Percentiles rank a stretch among this genome's conserved stretches.
Conservation (phyloP, 768 basidiomycete species). For the Hypholoma fasciculare region DNA sequence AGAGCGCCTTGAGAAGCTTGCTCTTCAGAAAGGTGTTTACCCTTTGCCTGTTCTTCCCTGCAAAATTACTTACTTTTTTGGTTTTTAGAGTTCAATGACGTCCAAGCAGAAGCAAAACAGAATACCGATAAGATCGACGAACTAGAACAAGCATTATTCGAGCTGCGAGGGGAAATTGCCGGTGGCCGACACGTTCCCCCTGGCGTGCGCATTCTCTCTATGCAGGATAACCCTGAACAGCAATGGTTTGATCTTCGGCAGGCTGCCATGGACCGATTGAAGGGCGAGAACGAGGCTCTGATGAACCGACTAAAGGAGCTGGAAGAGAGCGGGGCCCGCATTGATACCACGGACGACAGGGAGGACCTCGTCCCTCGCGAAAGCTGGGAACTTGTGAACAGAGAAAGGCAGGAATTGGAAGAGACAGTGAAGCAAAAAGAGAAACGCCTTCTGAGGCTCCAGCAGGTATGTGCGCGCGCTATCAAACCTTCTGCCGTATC, state of each 20-base stretch:
- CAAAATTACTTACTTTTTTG: background rate
- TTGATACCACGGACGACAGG: slow-evolving; percentile 1
- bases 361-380: slow-evolving; percentile 69
- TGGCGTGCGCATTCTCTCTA: slow-evolving; percentile 62
- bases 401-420: slow-evolving; percentile 70
- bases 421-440: slow-evolving; percentile 73
- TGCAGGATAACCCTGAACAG: slow-evolving; percentile 81
- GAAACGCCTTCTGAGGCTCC: slow-evolving; percentile 74
- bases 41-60: background rate
- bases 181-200: slow-evolving; percentile 77
- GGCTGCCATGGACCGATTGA: slow-evolving; percentile 72
- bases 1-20: slow-evolving; percentile 24
- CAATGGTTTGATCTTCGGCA: slow-evolving; percentile 77
- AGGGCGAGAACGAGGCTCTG: slow-evolving; percentile 82
- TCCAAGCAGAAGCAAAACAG: slow-evolving; percentile 31
- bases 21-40: slow-evolving; percentile 40
- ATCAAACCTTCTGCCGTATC: background rate
- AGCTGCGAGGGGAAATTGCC: slow-evolving; percentile 74
- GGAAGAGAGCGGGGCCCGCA: slow-evolving; percentile 37
- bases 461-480: slow-evolving; percentile 55
- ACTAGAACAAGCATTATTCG: slow-evolving; percentile 80
- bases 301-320: slow-evolving; percentile 64
- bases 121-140: slow-evolving; percentile 58
- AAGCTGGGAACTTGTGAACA: slow-evolving; percentile 72
- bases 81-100: slow-evolving; percentile 44